Evolutionary conservation across 2,329 filamentous ascomycete genomes (phyloP).

Genomic region (Fusarium sp.): DNA sequence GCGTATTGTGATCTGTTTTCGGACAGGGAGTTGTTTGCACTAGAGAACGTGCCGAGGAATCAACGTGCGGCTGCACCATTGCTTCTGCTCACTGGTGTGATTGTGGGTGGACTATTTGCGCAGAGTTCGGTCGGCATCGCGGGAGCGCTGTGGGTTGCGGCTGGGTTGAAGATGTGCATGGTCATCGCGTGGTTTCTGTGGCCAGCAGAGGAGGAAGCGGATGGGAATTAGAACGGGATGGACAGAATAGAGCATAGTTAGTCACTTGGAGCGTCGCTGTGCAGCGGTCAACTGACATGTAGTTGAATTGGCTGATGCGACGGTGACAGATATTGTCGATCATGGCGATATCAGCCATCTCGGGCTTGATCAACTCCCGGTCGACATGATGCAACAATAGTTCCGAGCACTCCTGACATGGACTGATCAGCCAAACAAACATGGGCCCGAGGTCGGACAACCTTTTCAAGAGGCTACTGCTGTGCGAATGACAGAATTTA

Average conservation of each 20-base stretch:
- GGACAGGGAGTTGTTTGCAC: constrained; percentile 60
- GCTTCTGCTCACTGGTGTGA: constrained; percentile 59
- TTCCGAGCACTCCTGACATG: background rate
- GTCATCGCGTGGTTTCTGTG: constrained; percentile 68
- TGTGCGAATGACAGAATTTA: constrained; percentile 9
- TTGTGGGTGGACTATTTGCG: constrained; percentile 59
- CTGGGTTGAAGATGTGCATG: constrained; percentile 64
- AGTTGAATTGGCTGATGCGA: constrained; percentile 24
- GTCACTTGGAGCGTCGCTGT: constrained; percentile 9
- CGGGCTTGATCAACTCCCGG: constrained; percentile 9
- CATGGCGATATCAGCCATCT: constrained; percentile 24
- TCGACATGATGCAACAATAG: constrained; percentile 7
- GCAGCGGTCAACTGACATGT: constrained; percentile 20
- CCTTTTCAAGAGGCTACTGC: constrained; percentile 3
- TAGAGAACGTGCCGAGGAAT: constrained; percentile 59
- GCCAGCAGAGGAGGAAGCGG: constrained; percentile 57
- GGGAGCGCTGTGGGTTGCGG: constrained; percentile 67
- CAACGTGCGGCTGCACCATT: constrained; percentile 59
- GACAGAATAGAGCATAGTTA: background rate
- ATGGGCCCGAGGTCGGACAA: constrained; percentile 29
- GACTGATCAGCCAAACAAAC: constrained; percentile 12
- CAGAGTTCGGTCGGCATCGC: constrained; percentile 58
- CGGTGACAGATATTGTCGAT: constrained; percentile 17
- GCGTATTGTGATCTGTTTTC: constrained; percentile 84
- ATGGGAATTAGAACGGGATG: constrained; percentile 6